Evolutionary conservation across 1,284 basidiomycete genomes (phyloP).

Genomic region (Moniliophthora roreri): DNA sequence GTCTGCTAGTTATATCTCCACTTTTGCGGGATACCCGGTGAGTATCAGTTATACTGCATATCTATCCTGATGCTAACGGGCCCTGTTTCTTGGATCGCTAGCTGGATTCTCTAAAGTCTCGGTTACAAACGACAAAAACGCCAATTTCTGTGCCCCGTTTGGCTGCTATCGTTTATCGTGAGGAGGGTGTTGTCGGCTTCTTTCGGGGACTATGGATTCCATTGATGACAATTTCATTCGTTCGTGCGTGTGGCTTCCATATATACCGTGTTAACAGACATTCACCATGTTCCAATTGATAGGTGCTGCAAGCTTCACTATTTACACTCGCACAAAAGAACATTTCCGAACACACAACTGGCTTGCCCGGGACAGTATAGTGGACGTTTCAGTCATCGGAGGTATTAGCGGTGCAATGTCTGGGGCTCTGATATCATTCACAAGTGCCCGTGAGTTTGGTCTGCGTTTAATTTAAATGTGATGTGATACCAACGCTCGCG

Average conservation of each 20-base stretch:
- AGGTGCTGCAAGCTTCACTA: slow-evolving; percentile 91
- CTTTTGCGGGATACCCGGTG: slow-evolving; percentile 81
- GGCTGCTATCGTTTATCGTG: slow-evolving; percentile 74
- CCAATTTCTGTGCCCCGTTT: slow-evolving; percentile 74
- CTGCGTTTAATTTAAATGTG: slow-evolving; percentile 9
- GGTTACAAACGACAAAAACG: slow-evolving; percentile 84
- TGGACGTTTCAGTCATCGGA: slow-evolving; percentile 74
- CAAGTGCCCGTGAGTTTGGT: slow-evolving; percentile 73
- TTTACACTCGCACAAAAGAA: slow-evolving; percentile 89
- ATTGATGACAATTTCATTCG: slow-evolving; percentile 94
- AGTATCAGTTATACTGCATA: slow-evolving; percentile 23
- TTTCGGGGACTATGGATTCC: slow-evolving; percentile 92
- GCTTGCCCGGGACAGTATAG: slow-evolving; percentile 56
- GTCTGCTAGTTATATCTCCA: slow-evolving; percentile 81
- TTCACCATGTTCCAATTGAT: slow-evolving; percentile 8
- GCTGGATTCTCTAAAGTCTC: slow-evolving; percentile 90
- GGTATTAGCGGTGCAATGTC: slow-evolving; percentile 81
- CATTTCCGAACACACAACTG: slow-evolving; percentile 64
- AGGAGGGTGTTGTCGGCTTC: slow-evolving; percentile 92
- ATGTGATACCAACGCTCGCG: slow-evolving; percentile 13
- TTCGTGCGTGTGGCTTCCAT: slow-evolving; percentile 65
- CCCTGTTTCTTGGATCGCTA: slow-evolving; percentile 12
- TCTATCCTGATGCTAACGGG: neutral
- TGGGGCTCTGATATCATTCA: slow-evolving; percentile 80
- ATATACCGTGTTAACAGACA: slow-evolving; percentile 6